Evolutionary conservation across 164 flowering plant genomes (phyloP), one percentile per base, ranked within the genome.

Genomic region (Kalanchoe fedtschenkoi): DNA sequence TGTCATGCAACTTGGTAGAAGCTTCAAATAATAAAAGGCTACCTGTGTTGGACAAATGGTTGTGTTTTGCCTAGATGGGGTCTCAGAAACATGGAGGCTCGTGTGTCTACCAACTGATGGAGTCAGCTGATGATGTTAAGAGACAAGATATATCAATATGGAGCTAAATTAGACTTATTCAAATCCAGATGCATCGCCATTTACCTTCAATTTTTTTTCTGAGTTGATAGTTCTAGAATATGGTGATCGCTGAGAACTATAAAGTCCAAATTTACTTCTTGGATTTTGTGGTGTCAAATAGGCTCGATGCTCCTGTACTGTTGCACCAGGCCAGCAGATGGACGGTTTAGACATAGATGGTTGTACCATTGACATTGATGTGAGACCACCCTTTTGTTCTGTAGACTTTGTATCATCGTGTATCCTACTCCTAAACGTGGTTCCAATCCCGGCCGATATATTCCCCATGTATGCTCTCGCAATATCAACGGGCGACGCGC

Each of bases 391-490:
- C 34, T 59, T 41, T 32, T 35, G 66, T 6, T 64, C 57, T 22
- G 70, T 62, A 57, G 65, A 47, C 61, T 61, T 71, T 65, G 76
- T 77, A 71, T 71, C 79, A 60, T 72, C 77, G 10, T 67, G 29
- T 5, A 47, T 28, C n/a, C 33, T n/a, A 67, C 69, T 72, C 67
- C 58, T 75, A 30, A 78, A 72, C 72, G 66, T 55, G 35, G 59
- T 37, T 60, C 76, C 77, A 37, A 37, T 30, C 24, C 78, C 91
- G 34, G 80, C 65, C 55, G 74, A 64, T 39, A 79, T 81, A 68
- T 66, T 47, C 53, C 79, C 81, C 97, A 91, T 91, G 69, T 80
- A 91, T 58, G 96, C 96, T 77, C 75, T 87, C 56, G 97, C 97
- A 80, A 89, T 80, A 4, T 95, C 97, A 69, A 85, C 67, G 15